Base-by-base conservation (phyloP, 2,329 filamentous ascomycete genomes). In the Hymenoscyphus linearis region DNA sequence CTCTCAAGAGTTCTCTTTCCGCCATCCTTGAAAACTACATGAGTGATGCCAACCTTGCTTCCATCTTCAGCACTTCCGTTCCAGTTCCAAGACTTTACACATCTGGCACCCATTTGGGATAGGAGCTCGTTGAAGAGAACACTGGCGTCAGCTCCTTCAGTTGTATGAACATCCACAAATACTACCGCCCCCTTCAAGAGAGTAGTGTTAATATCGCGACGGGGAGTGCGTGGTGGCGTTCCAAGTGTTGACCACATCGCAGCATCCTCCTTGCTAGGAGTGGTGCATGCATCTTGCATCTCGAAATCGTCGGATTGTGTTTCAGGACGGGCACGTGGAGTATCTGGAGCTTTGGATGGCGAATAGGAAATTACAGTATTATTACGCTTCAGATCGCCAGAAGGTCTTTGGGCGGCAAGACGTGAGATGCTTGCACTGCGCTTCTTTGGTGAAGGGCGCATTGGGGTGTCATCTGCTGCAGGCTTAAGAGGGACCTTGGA, bases 21-120 rank as follows among this genome's bases (percentile, higher is more conserved):
- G 53, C 92, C 92, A 70, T 96, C 92, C 74, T 96, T 96, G 79
- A 87, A 96, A 6, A 96, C 85, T 7, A 96, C 89, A 71, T 96
- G 92, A 0, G 91, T 96, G 68, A 96, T 90, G 4, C 87, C 89
- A 62, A 91, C 78, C 72, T 85, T 88, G 55, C 64, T 68, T 16
- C 70, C 69, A 55, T 70, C 65, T 16, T 69, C 66, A 40, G 60
- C 64, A 59, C 66, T 68, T 16, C 67, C 66, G 69, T 87, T 88
- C 87, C 89, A 93, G 52, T 79, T 78, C 91, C 91, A 95, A 14
- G 80, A 81, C 74, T 87, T 90, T 52, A 93, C 82, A 68, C 90
- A 91, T 53, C 85, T 83, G 22, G 92, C 92, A 12, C 92, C 92
- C 84, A 96, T 92, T 69, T 91, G 85, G 9, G 80, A 84, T 25